A percentile compares a stretch with the other conserved stretches of the same genome.
Conservation (phyloP, 305 asterid species). For the Stenogyne calaminthoides region DNA sequence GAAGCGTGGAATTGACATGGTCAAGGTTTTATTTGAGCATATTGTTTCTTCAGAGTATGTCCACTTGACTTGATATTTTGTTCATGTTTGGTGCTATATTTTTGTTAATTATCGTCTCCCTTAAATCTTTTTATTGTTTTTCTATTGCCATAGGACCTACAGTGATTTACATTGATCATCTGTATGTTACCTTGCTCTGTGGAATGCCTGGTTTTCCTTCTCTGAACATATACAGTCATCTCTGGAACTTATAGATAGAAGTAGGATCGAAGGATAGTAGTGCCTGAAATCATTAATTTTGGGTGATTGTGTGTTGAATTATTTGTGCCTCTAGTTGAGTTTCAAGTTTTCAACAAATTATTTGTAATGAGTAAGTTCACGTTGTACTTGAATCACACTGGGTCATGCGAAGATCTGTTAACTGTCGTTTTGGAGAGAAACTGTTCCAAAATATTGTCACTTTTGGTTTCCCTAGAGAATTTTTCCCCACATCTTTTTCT, state of each 20-base stretch:
- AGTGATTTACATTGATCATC: background rate
- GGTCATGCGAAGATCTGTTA: background rate
- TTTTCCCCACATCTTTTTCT: too few relatives aligned
- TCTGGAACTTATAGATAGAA: conserved; percentile 11
- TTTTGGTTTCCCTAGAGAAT: too few relatives aligned
- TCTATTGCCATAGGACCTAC: background rate
- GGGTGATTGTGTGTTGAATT: background rate
- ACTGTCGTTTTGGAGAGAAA: too few relatives aligned
- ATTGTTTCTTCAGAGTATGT: conserved; percentile 73
- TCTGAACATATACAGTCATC: background rate
- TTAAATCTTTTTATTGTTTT: background rate
- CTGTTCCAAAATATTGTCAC: too few relatives aligned
- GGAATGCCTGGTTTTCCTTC: background rate
- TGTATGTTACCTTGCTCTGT: background rate
- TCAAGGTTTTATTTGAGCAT: conserved; percentile 82
- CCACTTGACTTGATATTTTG: conserved; percentile 16
- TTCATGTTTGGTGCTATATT: conserved; percentile 4
- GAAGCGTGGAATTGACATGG: conserved; percentile 96
- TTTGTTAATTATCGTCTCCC: background rate
- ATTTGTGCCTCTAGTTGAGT: background rate
- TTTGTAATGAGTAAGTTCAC: background rate
- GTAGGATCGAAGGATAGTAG: background rate
- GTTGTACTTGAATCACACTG: background rate
- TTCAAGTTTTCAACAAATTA: background rate
- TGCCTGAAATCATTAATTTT: background rate